These are phyloP conservation scores for Monilinia laxa DNA, from an alignment of 2,329 filamentous ascomycete species.

Conservation along the genomic window DNA sequence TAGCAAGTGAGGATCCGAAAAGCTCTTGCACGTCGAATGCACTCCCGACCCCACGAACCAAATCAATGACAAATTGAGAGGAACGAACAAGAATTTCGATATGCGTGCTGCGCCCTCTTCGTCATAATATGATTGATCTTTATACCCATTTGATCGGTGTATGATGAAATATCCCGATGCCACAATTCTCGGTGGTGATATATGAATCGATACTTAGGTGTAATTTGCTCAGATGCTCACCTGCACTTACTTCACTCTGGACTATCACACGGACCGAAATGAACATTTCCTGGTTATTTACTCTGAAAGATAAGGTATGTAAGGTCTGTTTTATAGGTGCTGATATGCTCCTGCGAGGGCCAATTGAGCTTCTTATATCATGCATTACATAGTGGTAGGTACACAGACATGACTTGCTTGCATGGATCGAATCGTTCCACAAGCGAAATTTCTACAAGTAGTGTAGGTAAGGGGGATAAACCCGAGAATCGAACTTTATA, in stretches of 20 bases:
- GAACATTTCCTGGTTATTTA: neutral
- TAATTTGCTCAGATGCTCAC: conserved; percentile 31
- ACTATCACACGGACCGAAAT: conserved; percentile 12
- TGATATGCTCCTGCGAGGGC: neutral
- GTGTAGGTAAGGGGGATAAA: neutral
- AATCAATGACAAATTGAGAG: neutral
- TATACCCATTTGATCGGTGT: neutral
- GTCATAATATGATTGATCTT: conserved; percentile 22
- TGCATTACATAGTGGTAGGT: conserved; percentile 1
- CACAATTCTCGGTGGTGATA: conserved; percentile 19
- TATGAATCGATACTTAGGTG: conserved; percentile 2
- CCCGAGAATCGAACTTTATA: neutral
- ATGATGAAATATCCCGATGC: conserved; percentile 5
- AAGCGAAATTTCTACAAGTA: neutral
- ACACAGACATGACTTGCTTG: neutral
- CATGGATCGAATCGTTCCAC: neutral
- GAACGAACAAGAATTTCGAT: neutral
- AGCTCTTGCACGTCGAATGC: neutral
- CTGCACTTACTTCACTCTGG: conserved; percentile 3
- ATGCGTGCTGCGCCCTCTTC: conserved; percentile 15
- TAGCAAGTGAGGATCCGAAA: conserved; percentile 13
- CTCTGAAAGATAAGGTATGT: neutral
- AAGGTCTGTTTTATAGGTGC: neutral
- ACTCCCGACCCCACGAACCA: conserved; percentile 14
- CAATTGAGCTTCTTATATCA: conserved; percentile 2